Conservation (phyloP, 345 rosid genomes). For the Streptanthus diversifolius region DNA sequence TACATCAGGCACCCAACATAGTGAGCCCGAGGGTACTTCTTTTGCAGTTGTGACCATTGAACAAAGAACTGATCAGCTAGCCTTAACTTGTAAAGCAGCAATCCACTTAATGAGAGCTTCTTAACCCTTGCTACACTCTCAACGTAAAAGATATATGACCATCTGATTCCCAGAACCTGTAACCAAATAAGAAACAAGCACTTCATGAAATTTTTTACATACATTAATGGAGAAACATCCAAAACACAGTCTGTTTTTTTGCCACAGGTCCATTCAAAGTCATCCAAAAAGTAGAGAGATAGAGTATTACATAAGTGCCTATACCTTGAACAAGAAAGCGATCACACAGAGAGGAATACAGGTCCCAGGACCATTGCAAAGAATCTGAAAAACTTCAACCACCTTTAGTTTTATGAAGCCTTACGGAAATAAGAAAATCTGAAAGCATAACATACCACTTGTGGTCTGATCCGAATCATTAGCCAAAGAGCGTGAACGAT, state of each 20-base stretch:
- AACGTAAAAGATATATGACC: constrained; percentile 75
- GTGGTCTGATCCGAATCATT: constrained; percentile 77
- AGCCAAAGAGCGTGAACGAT: constrained; percentile 61
- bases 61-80: constrained; percentile 84
- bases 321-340: constrained; percentile 79
- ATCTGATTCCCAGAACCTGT: constrained; percentile 73
- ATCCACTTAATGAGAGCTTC: constrained; percentile 82
- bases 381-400: constrained; percentile 44
- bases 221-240: background rate
- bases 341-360: constrained; percentile 81
- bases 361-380: constrained; percentile 97
- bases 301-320: background rate
- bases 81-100: constrained; percentile 66
- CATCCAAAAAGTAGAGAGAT: background rate
- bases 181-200: constrained; percentile 14
- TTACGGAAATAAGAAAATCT: background rate
- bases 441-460: constrained; percentile 58
- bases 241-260: background rate
- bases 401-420: background rate
- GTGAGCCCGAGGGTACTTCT: constrained; percentile 58
- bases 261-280: background rate
- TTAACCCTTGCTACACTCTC: constrained; percentile 94
- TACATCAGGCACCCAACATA: constrained; percentile 89
- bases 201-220: background rate
- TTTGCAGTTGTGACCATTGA: constrained; percentile 85